Base-by-base conservation (phyloP, 106 monocot species). In the Hemerocallis citrina region DNA sequence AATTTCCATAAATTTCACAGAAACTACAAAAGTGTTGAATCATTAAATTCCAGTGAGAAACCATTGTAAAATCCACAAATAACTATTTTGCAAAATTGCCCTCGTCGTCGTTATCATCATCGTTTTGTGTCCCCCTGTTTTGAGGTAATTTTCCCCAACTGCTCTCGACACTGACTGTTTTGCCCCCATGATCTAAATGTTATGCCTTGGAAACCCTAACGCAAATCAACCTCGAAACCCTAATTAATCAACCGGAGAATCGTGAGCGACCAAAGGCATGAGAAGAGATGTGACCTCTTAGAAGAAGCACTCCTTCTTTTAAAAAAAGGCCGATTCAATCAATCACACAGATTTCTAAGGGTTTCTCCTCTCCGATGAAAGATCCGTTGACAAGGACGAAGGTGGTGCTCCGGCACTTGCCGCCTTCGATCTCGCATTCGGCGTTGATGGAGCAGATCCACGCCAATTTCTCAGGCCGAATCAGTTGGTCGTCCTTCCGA, bases 321-420 rank as follows among this genome's bases (percentile, higher is more conserved):
- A 6, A 17, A 31, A 33, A n/a, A 15, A 5, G 0, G 34, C 9
- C 14, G 5, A 8, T 32, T 3, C 34, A 54, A 7, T 1, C 29
- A 31, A 28, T 3, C 46, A 46, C 44, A 13, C 23, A 17, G 32
- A 8, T 59, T 59, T 22, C 35, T 59, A 59, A 38, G 59, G 59
- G 37, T 43, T 42, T 15, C 15, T 27, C 28, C 13, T 31, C 16
- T 28, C 34, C 34, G 62, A 86, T 86, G 86, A 86, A 83, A 66
- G 92, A 83, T 57, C 77, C 75, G 43, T 54, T 52, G 2, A 69
- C 72, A 25, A 70, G 77, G 71, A 86, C 92, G 56, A 92, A 92
- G 80, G 86, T 86, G 8, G 92, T 92, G 74, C 49, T 92, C n/a
- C 82, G 92, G 80, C 86, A 68, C 61, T 57, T 92, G 80, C 86